These are phyloP conservation scores for Trametes meyenii DNA, from an alignment of 768 basidiomycete genomes.

Conservation along the genomic window DNA sequence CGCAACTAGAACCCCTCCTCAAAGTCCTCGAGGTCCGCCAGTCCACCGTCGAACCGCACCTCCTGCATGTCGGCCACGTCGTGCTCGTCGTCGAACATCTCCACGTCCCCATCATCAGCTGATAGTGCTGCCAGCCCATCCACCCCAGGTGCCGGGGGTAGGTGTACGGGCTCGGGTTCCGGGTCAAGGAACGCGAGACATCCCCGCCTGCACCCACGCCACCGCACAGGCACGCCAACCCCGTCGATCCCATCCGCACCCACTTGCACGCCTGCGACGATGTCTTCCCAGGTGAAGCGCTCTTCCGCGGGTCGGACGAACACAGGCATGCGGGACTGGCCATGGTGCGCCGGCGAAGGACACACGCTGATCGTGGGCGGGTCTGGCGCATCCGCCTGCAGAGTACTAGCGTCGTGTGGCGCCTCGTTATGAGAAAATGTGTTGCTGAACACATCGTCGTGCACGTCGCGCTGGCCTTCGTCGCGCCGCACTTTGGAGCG, in stretches of 20 bases:
- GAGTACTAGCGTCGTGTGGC: neutral
- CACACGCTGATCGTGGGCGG: slow-evolving; percentile 51
- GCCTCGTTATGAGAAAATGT: neutral
- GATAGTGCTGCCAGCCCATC: neutral
- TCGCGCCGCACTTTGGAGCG: slow-evolving; percentile 18
- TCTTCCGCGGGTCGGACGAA: slow-evolving; percentile 65
- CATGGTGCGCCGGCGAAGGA: slow-evolving; percentile 41
- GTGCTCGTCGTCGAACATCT: neutral
- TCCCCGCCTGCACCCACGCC: slow-evolving; percentile 67
- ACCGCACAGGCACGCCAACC: slow-evolving; percentile 54
- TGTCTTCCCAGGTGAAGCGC: slow-evolving; percentile 65
- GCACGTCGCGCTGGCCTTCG: slow-evolving; percentile 7
- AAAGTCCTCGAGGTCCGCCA: slow-evolving; percentile 23
- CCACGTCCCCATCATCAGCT: neutral
- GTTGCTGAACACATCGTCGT: slow-evolving; percentile 17
- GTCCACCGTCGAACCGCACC: slow-evolving; percentile 12
- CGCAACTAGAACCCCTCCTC: slow-evolving; percentile 18
- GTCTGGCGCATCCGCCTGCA: neutral
- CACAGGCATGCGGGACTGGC: slow-evolving; percentile 32
- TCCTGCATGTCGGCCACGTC: slow-evolving; percentile 14
- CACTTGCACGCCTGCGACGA: slow-evolving; percentile 52
- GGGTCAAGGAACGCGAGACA: slow-evolving; percentile 64
- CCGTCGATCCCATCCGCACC: slow-evolving; percentile 39
- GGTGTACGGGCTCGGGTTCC: neutral
- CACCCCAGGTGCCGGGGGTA: neutral